A percentile compares a stretch with the other conserved stretches of the same genome.
phyloP scores from a whole-genome alignment of 768 basidiomycete genomes.

The Suillus decipiens region DNA sequence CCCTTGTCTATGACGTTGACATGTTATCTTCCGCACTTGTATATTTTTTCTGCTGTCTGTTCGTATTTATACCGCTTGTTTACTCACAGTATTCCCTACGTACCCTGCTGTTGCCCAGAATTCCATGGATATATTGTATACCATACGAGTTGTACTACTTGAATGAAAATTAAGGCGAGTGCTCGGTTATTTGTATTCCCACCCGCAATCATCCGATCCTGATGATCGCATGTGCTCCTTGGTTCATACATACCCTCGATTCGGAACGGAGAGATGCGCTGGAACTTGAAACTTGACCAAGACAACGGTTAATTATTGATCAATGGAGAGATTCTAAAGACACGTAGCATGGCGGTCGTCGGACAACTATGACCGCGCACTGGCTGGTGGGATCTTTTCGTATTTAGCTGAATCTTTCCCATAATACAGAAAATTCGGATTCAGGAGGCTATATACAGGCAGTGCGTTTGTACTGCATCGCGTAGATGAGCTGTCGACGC shows the following conservation, averaged over 20 bases:
- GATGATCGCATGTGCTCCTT: neutral
- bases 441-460: neutral
- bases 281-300: too few relatives aligned
- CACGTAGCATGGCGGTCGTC: neutral
- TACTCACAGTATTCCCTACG: neutral
- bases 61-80: constrained; percentile 6
- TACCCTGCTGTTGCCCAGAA: neutral
- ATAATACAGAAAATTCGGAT: neutral
- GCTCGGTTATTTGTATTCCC: neutral
- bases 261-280: neutral
- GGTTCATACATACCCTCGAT: neutral
- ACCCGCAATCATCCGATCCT: neutral
- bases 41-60: neutral
- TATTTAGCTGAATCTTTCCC: neutral
- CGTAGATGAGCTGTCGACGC: neutral
- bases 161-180: neutral
- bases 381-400: neutral
- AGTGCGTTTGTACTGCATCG: neutral
- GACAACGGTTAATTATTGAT: neutral
- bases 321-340: neutral
- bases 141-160: constrained; percentile 2
- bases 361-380: neutral
- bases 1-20: neutral
- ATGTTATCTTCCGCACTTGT: neutral
- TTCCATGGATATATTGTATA: neutral